These are phyloP conservation scores for Blastobotrys muscicola DNA, from an alignment of 805 yeast genomes.

Conservation along the genomic window DNA sequence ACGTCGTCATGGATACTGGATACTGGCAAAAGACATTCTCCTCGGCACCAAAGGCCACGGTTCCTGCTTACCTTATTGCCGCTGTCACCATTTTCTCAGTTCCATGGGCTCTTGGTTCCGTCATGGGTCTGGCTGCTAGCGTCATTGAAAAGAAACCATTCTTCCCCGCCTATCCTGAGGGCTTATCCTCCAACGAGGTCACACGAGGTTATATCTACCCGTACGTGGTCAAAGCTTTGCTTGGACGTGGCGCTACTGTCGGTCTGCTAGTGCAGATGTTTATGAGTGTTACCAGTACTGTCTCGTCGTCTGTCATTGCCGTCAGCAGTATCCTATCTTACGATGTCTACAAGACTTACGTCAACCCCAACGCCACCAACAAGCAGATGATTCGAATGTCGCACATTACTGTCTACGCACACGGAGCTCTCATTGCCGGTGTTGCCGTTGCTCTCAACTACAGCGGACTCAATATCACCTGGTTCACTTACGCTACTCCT, in stretches of 20 bases:
- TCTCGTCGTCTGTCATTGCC: slow-evolving; percentile 85
- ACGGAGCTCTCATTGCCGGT: slow-evolving; percentile 61
- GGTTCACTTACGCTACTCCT: background rate
- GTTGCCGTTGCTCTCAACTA: slow-evolving; percentile 75
- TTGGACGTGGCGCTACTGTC: slow-evolving; percentile 85
- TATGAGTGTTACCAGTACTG: slow-evolving; percentile 89
- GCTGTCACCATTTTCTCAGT: slow-evolving; percentile 89
- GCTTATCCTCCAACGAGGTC: slow-evolving; percentile 58
- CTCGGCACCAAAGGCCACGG: slow-evolving; percentile 70
- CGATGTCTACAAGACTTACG: slow-evolving; percentile 73
- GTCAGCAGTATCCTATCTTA: slow-evolving; percentile 79
- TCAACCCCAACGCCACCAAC: slow-evolving; percentile 72
- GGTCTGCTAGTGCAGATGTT: slow-evolving; percentile 71
- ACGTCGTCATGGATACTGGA: slow-evolving; percentile 78
- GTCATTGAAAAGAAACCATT: slow-evolving; percentile 58
- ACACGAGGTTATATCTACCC: slow-evolving; percentile 61
- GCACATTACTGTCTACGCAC: slow-evolving; percentile 54
- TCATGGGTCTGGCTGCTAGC: slow-evolving; percentile 75
- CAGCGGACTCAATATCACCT: slow-evolving; percentile 22
- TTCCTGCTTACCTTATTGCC: slow-evolving; percentile 82
- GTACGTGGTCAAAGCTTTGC: slow-evolving; percentile 69
- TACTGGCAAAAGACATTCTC: slow-evolving; percentile 88
- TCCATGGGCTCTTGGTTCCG: slow-evolving; percentile 72
- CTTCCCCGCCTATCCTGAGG: slow-evolving; percentile 73
- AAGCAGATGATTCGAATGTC: slow-evolving; percentile 60